Percentiles rank a stretch among this genome's conserved stretches.
phyloP scores from a whole-genome alignment of 805 yeast species.

The Priceomyces fermenticarens region DNA sequence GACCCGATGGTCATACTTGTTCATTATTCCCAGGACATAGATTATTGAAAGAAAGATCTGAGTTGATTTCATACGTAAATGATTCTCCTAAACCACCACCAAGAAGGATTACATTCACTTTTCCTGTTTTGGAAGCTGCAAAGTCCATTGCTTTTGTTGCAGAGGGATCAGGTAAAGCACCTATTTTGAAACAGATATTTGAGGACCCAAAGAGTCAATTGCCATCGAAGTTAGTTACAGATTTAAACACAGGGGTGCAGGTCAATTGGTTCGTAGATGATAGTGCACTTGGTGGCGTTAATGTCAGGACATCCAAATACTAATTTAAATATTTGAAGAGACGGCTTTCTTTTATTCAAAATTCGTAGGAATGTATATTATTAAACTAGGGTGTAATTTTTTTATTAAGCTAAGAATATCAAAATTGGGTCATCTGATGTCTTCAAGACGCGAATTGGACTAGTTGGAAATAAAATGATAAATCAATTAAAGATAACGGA shows the following conservation, averaged over 20 bases:
- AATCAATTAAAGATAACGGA: no score
- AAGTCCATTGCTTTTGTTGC: constrained; percentile 74
- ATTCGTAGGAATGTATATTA: no score
- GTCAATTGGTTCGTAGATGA: constrained; percentile 84
- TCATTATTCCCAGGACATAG: constrained; percentile 86
- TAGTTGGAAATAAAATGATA: no score
- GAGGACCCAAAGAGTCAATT: constrained; percentile 43
- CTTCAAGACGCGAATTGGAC: no score
- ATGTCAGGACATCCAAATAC: constrained; percentile 37
- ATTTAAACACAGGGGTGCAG: constrained; percentile 39
- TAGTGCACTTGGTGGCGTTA: constrained; percentile 69
- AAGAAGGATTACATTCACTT: constrained; percentile 85
- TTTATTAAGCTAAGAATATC: not conserved
- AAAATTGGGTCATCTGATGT: no score
- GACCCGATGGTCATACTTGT: constrained; percentile 96
- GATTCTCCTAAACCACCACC: constrained; percentile 95
- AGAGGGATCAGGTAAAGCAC: constrained; percentile 82
- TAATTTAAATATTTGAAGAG: constrained; percentile 9
- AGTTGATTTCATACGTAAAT: constrained; percentile 58
- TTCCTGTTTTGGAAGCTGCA: constrained; percentile 64
- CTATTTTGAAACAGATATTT: constrained; percentile 69
- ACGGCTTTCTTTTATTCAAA: not conserved
- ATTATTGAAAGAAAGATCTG: constrained; percentile 52
- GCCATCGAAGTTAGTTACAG: constrained; percentile 77
- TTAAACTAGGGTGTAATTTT: no score